A percentile compares a stretch with the other conserved stretches of the same genome.
Conservation (phyloP, 73 alveolate genomes). For the Tetrahymena thermophila region DNA sequence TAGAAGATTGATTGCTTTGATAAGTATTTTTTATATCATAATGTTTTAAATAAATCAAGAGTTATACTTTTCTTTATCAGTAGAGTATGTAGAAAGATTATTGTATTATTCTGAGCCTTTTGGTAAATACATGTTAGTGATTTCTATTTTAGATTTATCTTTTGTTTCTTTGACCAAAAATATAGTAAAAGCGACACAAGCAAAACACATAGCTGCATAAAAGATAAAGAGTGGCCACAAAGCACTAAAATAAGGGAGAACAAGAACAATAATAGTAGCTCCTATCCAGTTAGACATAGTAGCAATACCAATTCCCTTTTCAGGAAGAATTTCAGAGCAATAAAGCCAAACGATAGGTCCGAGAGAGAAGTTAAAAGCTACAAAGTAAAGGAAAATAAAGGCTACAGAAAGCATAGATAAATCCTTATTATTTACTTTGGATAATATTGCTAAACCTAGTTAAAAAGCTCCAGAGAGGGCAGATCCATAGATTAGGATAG, state of each 20-base stretch:
- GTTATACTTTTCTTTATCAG: not conserved
- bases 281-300: constrained; percentile 26
- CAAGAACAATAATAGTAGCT: constrained; percentile 6
- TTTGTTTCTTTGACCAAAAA: not conserved
- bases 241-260: not conserved
- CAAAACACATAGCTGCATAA: not conserved
- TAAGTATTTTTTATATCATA: too few relatives aligned
- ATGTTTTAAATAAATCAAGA: not conserved
- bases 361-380: constrained; percentile 24
- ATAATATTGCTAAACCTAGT: constrained; percentile 2
- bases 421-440: not conserved
- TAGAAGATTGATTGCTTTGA: too few relatives aligned
- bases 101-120: not conserved
- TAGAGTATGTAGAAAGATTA: not conserved
- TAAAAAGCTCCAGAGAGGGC: constrained; percentile 5
- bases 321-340: constrained; percentile 18
- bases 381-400: constrained; percentile 8
- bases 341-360: constrained; percentile 41
- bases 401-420: not conserved
- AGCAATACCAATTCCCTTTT: constrained; percentile 14
- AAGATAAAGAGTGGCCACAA: not conserved
- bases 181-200: not conserved
- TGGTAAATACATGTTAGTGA: not conserved
- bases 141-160: not conserved
- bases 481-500: constrained; percentile 9